Evolutionary conservation across 1,139 yeast species (phyloP).

Genomic region (Williopsis jadinii): DNA sequence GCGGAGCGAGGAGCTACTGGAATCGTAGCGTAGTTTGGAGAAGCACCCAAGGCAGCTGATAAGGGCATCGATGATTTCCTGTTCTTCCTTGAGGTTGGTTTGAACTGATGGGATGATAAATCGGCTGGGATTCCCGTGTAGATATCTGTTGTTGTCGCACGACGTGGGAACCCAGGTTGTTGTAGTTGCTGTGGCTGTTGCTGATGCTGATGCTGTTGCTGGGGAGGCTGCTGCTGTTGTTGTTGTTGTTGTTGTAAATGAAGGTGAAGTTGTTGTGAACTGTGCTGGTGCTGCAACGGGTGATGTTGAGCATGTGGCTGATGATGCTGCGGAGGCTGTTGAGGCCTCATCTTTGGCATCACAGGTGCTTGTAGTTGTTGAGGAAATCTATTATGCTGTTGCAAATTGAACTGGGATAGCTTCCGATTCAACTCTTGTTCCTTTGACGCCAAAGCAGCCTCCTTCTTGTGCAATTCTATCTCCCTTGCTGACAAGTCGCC

Average conservation of each 20-base stretch:
- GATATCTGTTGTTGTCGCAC: constrained; percentile 1
- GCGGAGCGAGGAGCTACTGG: background rate
- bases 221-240: background rate
- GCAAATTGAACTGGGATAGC: constrained; percentile 10
- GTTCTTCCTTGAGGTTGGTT: constrained; percentile 22
- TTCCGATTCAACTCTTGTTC: constrained; percentile 32
- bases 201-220: too few species aligned
- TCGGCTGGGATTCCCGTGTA: constrained; percentile 6
- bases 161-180: constrained; percentile 5
- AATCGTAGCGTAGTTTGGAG: too few species aligned
- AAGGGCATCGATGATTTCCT: constrained; percentile 24
- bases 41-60: background rate
- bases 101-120: constrained; percentile 11
- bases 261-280: constrained; percentile 4
- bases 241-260: constrained; percentile 1
- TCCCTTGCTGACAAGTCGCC: constrained; percentile 24
- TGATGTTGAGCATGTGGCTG: constrained; percentile 13
- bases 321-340: constrained; percentile 4
- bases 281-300: constrained; percentile 7
- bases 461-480: constrained; percentile 38
- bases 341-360: constrained; percentile 5
- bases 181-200: constrained; percentile 13
- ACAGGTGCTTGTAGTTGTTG: constrained; percentile 13
- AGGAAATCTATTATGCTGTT: constrained; percentile 2
- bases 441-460: constrained; percentile 35